Evolutionary conservation across 139 green algal genomes (phyloP).

Genomic region (Chlamydomonas sphaeroides): DNA sequence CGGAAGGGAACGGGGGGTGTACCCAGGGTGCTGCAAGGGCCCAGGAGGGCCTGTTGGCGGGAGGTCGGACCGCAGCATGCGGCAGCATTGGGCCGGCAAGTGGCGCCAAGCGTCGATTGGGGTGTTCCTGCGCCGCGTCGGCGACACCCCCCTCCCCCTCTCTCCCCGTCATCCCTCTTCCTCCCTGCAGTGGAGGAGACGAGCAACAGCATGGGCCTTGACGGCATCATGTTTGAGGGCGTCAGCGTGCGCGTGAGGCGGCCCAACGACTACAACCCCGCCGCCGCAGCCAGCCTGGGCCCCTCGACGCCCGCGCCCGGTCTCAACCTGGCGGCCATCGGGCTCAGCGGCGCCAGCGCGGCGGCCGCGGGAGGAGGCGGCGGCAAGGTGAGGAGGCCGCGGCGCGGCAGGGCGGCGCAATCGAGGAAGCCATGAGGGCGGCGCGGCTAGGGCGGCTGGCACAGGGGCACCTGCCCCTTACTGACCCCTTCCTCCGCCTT

Average conservation of each 20-base stretch:
- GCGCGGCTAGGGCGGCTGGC: not conserved
- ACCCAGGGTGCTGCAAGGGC: too few species aligned
- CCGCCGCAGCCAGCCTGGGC: conserved; percentile 81
- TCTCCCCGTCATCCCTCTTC: not conserved
- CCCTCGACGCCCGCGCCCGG: conserved; percentile 84
- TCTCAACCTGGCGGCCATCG: conserved; percentile 96
- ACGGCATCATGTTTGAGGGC: conserved; percentile 98
- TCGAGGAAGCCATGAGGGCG: not conserved
- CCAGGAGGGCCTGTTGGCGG: too few species aligned
- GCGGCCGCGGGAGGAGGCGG: conserved; percentile 35
- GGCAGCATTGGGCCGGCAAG: too few species aligned
- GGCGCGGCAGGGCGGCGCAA: not conserved
- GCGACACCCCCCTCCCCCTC: not conserved
- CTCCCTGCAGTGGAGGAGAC: conserved; percentile 85
- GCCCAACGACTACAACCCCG: conserved; percentile 98
- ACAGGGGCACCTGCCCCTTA: not conserved
- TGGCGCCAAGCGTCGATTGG: too few species aligned
- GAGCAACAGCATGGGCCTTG: conserved; percentile 92
- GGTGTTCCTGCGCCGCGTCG: not conserved
- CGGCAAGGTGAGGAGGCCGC: conserved; percentile 35
- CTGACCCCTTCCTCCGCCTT: not conserved
- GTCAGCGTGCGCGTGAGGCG: conserved; percentile 89
- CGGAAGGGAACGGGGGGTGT: too few species aligned
- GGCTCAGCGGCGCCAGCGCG: conserved; percentile 61
- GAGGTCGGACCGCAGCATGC: too few species aligned